Percentiles rank a stretch among this genome's conserved stretches.
These are phyloP conservation scores for Auricularia cornea DNA, from an alignment of 768 basidiomycete species.

Conservation along the genomic window DNA sequence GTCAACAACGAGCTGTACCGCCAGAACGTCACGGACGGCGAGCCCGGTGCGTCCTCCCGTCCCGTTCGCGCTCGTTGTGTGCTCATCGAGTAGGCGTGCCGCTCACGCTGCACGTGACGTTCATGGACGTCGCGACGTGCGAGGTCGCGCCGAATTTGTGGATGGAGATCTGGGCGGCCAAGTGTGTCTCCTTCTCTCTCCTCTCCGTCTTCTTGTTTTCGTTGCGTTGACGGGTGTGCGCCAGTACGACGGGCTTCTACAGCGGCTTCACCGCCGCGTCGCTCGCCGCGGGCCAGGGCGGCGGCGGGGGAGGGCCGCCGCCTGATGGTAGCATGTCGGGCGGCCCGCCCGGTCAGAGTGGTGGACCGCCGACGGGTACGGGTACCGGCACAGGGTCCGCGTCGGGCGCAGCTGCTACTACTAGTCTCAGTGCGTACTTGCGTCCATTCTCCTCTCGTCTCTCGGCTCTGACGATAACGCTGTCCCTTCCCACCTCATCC, in stretches of 20 bases:
- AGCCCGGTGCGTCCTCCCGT: not conserved
- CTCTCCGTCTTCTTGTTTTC: not conserved
- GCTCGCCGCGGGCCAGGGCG: not conserved
- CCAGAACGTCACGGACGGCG: not conserved
- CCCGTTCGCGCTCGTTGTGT: not conserved
- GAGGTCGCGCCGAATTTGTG: not conserved
- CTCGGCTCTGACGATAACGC: too few relatives aligned
- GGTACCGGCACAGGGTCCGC: not conserved
- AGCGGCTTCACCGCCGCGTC: not conserved
- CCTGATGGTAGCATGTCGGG: too few relatives aligned
- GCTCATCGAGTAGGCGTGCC: not conserved
- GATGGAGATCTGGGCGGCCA: constrained; percentile 1
- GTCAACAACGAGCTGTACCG: not conserved
- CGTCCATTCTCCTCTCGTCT: not conserved
- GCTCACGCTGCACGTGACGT: not conserved
- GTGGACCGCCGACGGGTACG: not conserved
- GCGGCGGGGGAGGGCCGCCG: not conserved
- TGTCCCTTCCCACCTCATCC: too few relatives aligned
- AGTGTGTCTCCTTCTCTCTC: not conserved
- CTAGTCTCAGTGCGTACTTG: not conserved
- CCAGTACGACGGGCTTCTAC: not conserved
- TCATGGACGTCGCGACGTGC: not conserved
- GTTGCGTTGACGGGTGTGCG: not conserved
- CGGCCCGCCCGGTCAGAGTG: not conserved
- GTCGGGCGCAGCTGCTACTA: not conserved